Base-by-base conservation (phyloP, 768 basidiomycete species). In the Austroboletus eburneus region DNA sequence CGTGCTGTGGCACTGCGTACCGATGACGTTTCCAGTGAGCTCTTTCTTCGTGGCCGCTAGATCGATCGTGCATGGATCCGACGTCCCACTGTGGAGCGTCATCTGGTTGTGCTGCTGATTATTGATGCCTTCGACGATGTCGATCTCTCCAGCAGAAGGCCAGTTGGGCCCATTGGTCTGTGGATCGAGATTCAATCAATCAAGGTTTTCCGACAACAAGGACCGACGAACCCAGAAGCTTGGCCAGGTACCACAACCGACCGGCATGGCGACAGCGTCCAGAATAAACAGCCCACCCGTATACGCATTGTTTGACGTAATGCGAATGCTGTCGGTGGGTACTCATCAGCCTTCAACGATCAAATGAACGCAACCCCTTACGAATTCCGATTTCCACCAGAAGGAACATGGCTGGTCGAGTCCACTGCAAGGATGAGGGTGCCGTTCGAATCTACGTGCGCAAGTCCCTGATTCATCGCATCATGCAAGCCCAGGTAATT, bases 101-200 rank as follows among this genome's bases (percentile, higher is more conserved):
- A 78, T 77, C 48, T 81, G 83, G 52, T 90, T 87, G 20, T 68
- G 64, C 3, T 66, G 45, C 56, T 77, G 72, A 21, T 75, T 56
- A 55, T 89, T 76, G 45, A 88, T 78, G 13, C 85, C 83, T 61
- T 91, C 88, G 9, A 89, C 61, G 41, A 87, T 77, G 56, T 90
- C 88, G 45, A 87, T 81, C 64, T 88, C 85, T 50, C 79, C 81
- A 21, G 48, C 65, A 18, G 24, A 8, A 3, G 79, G 79, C 80
- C 80, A 83, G 39, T 74, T 60, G 0, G 76, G 74, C 7, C 80
- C 79, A 32, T 72, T 66, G 6, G 73, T 69, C 69, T 70, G 42
- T 38, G 25, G 9, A 29, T 14, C 22, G 12, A n/a, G 22, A 18
- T 21, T 44, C 9, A 57, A 45, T 12, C 7, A n/a, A n/a, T 6